A percentile compares a stretch with the other conserved stretches of the same genome.
Conservation (phyloP, 2,329 filamentous ascomycete species). For the Colletotrichum acutatum region DNA sequence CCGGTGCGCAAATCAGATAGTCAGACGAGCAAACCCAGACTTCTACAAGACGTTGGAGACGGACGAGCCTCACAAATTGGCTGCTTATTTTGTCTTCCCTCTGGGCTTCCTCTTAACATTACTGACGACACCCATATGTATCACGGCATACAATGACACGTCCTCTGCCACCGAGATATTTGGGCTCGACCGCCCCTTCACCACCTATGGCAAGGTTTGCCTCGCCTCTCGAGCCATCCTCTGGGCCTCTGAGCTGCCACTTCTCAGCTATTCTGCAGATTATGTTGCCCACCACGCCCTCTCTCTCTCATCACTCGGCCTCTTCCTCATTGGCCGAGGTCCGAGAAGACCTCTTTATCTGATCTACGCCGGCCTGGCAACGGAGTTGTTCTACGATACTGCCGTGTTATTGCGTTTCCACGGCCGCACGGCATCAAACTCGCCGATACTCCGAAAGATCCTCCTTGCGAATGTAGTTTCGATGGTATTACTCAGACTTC, state of each 20-base stretch:
- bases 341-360: constrained; percentile 20
- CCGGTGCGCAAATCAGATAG: neutral
- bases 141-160: constrained; percentile 17
- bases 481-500: neutral
- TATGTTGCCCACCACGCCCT: constrained; percentile 34
- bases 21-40: neutral
- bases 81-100: constrained; percentile 31
- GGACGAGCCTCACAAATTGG: neutral
- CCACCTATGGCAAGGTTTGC: constrained; percentile 24
- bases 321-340: neutral
- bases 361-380: constrained; percentile 29
- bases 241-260: constrained; percentile 34
- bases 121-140: constrained; percentile 16
- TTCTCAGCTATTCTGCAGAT: constrained; percentile 27
- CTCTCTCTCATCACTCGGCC: constrained; percentile 17
- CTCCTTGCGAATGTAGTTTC: constrained; percentile 6
- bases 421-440: neutral
- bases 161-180: neutral
- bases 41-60: constrained; percentile 13
- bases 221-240: constrained; percentile 25
- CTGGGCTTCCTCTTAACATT: constrained; percentile 28
- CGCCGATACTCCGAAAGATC: neutral
- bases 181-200: neutral
- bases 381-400: constrained; percentile 29
- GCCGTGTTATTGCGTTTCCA: constrained; percentile 21